Evolutionary conservation across 805 yeast species (phyloP).

Genomic region (Barnettozyma botsteinii): DNA sequence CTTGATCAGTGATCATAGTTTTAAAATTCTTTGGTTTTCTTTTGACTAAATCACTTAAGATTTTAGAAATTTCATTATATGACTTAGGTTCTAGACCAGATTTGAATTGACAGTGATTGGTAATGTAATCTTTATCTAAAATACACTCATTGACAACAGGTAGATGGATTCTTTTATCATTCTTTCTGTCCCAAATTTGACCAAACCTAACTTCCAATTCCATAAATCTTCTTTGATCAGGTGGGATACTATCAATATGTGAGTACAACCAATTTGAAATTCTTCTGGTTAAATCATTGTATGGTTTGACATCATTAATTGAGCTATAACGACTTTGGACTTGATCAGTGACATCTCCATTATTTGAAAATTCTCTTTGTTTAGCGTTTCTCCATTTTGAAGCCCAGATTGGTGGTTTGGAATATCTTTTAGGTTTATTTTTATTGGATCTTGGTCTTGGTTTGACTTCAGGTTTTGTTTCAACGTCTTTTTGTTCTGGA

Average conservation of each 20-base stretch:
- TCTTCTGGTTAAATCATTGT: slow-evolving; percentile 74
- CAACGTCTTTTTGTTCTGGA: slow-evolving; percentile 11
- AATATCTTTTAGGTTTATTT: slow-evolving; percentile 55
- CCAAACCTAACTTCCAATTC: slow-evolving; percentile 78
- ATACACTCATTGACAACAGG: slow-evolving; percentile 69
- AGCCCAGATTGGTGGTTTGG: slow-evolving; percentile 78
- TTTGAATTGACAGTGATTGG: slow-evolving; percentile 48
- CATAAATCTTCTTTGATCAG: slow-evolving; percentile 44
- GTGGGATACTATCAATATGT: slow-evolving; percentile 59
- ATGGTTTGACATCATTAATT: slow-evolving; percentile 69
- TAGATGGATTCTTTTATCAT: slow-evolving; percentile 56
- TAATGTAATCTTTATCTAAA: slow-evolving; percentile 42
- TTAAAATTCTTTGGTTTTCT: slow-evolving; percentile 49
- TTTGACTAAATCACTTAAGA: slow-evolving; percentile 49
- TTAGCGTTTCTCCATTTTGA: slow-evolving; percentile 45
- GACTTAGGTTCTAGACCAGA: slow-evolving; percentile 62
- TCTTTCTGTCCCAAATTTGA: slow-evolving; percentile 54
- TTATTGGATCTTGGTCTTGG: slow-evolving; percentile 7
- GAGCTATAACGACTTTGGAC: slow-evolving; percentile 23
- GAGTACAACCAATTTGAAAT: slow-evolving; percentile 90
- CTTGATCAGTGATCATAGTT: slow-evolving; percentile 53
- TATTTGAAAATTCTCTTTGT: slow-evolving; percentile 1
- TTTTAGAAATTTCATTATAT: slow-evolving; percentile 50
- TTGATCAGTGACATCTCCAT: neutral
- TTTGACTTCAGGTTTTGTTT: neutral